Evolutionary conservation across 2,329 filamentous ascomycete genomes (phyloP), one percentile per base, ranked within the genome.

Genomic region (Phaeophleospora eucalypticola): DNA sequence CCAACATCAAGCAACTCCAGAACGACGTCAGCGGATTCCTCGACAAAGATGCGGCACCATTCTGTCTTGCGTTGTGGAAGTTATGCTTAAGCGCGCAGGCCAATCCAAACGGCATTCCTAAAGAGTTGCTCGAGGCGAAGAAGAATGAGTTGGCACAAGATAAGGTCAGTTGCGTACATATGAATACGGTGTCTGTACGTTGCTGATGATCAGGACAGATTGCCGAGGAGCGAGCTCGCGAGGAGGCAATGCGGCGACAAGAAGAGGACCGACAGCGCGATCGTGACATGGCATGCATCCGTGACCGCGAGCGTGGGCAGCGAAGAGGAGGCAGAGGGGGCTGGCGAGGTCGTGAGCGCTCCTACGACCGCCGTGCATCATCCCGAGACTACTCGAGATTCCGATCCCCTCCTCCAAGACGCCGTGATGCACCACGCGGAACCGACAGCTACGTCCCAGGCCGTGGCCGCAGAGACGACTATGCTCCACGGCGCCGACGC

Each of bases 1-100:
- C 54, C 20, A 51, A 97, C 66, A 93, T 97, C 69, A 98, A 97
- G 71, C 82, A 86, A 37, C 78, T 97, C 45, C 93, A 98, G 65
- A 95, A 96, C 58, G 86, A 94, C 61, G 83, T 98, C 54, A 93
- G 88, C 1, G 93, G 91, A 2, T 98, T 98, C 62, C 80, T 98
- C 58, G 90, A 95, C 62, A 91, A 94, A 67, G 89, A 97, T 57
- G 93, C 89, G 0, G 76, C 89, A 1, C 71, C 77, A 0, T 98
- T 98, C 64, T 96, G 91, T 68, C 91, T 95, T 65, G 88, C 96
- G 53, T 71, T 98, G 10, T 98, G 93, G 93, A 87, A 84, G 49
- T 74, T 98, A 15, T 86, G 91, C 59, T 72, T 98, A 37, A 96
- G 90, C 67, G 93, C 89, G 8, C 93, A 98, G 68, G 75, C 79